Conservation (phyloP, 192 early-diverging fungal species). For the Gryganskiella cystojenkinii region DNA sequence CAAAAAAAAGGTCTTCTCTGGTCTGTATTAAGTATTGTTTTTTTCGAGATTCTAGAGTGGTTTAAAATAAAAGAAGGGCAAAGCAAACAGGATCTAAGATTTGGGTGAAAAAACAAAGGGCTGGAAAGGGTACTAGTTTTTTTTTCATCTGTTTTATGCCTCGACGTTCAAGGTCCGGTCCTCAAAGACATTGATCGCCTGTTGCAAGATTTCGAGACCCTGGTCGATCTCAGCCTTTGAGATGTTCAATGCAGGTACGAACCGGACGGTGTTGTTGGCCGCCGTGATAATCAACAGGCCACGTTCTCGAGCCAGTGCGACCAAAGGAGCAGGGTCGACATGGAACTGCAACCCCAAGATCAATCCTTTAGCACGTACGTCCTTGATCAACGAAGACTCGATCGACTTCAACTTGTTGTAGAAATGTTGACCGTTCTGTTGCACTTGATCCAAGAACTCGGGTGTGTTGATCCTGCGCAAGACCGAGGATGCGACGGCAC, state of each 20-base stretch:
- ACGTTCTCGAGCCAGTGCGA: conserved; percentile 79
- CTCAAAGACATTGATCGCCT: conserved; percentile 61
- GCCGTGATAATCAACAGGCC: conserved; percentile 92
- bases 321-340: conserved; percentile 71
- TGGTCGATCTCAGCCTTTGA: conserved; percentile 80
- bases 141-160: conserved; percentile 20
- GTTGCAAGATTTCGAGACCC: conserved; percentile 78
- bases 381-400: conserved; percentile 68
- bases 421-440: conserved; percentile 71
- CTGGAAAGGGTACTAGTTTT: too few species aligned
- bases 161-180: conserved; percentile 28
- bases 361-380: conserved; percentile 88
- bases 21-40: too few species aligned
- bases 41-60: too few species aligned
- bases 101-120: too few species aligned
- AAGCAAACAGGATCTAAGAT: too few species aligned
- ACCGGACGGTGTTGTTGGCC: conserved; percentile 88
- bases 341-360: conserved; percentile 89
- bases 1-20: too few species aligned
- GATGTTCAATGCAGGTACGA: conserved; percentile 91
- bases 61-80: too few species aligned
- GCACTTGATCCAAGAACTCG: conserved; percentile 79
- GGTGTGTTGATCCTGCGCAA: conserved; percentile 74
- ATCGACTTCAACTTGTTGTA: conserved; percentile 59
- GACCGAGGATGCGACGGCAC: conserved; percentile 84